Base-by-base conservation (phyloP, 768 basidiomycete species). In the Nevesoporus exiguus region DNA sequence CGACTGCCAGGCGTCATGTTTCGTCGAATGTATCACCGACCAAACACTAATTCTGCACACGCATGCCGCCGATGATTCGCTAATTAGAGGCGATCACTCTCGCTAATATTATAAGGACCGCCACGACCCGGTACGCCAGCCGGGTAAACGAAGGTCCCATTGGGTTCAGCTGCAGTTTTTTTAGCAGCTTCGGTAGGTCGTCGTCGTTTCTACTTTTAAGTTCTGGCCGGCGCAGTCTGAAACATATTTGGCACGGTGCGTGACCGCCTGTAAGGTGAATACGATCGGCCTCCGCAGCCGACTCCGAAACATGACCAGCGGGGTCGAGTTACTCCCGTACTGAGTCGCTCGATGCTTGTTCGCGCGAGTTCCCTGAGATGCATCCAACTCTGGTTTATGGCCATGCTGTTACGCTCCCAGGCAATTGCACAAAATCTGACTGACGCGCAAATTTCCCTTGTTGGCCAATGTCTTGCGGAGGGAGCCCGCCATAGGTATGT, bases 401-500 rank as follows among this genome's bases (percentile, higher is more conserved):
- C 33, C 41, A 1, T 49, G 2, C n/a, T 57, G 48, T 34, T 37
- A 29, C 54, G 5, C 24, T 24, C 15, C 48, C 34, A 24, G 36
- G 58, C 25, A n/a, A 22, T 24, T 4, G 71, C 73, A 1, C 76
- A 79, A 55, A 65, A 55, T 25, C 69, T 77, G 9, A 61, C 74
- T 3, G 62, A 67, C 34, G 60, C 59, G 3, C 73, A 78, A 55
- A 49, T 78, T n/a, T 56, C 65, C n/a, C 45, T 63, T 5, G 71
- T 79, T 13, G 63, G 66, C 44, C 61, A 69, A 43, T 67, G 68
- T 24, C 71, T 80, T 1, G 73, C 73, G 3, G 68, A 74, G 45
- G 72, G 76, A 24, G 75, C 80, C 7, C 68, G 52, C 21, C 73
- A 76, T 34, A 80, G 76, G 78, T 67, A 47, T 59, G 71, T 47